Percentiles rank a stretch among this genome's conserved stretches.
Conservation (phyloP, 176 grass and related monocot genomes). For the Olyra latifolia region DNA sequence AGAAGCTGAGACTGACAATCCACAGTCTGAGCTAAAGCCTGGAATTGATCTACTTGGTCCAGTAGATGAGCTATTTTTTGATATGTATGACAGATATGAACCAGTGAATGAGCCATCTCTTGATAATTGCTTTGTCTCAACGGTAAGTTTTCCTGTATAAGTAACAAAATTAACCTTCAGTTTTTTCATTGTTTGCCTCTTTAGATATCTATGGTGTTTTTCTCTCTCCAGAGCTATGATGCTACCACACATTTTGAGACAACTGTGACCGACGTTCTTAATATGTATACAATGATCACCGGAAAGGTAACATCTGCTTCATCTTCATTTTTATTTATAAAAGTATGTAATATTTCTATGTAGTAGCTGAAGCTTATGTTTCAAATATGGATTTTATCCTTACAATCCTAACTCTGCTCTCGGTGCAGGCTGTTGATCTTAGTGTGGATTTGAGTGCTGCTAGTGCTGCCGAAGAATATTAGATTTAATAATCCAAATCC, state of each 20-base stretch:
- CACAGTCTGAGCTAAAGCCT: slow-evolving; percentile 68
- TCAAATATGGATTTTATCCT: neutral
- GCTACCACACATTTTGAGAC: slow-evolving; percentile 96
- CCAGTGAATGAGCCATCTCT: slow-evolving; percentile 85
- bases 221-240: slow-evolving; percentile 79
- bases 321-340: slow-evolving; percentile 8
- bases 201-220: slow-evolving; percentile 28
- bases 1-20: slow-evolving; percentile 74
- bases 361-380: neutral
- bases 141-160: slow-evolving; percentile 47
- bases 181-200: neutral
- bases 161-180: slow-evolving; percentile 4
- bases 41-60: slow-evolving; percentile 82
- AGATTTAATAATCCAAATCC: slow-evolving; percentile 29
- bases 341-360: neutral
- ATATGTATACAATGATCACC: slow-evolving; percentile 86
- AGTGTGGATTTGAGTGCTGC: slow-evolving; percentile 87
- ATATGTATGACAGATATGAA: slow-evolving; percentile 85
- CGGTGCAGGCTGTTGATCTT: slow-evolving; percentile 62
- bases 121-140: slow-evolving; percentile 91
- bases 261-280: slow-evolving; percentile 81
- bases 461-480: slow-evolving; percentile 85
- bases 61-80: slow-evolving; percentile 88
- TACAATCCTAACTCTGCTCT: slow-evolving; percentile 1
- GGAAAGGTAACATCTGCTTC: slow-evolving; percentile 58